These are phyloP conservation scores for Lolium multiflorum DNA, from an alignment of 176 grass and related monocot species.

Conservation along the genomic window DNA sequence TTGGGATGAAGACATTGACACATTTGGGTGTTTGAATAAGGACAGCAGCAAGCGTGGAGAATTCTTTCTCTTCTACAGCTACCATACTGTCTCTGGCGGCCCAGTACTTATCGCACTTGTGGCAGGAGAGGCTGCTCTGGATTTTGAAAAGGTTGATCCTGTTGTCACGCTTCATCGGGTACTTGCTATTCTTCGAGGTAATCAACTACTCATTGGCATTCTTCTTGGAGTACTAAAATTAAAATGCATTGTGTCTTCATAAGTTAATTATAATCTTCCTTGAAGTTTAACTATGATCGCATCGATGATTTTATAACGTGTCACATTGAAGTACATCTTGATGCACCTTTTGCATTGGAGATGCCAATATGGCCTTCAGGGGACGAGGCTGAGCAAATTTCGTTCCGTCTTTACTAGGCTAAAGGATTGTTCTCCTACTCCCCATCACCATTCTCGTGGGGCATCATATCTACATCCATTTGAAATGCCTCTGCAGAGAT, in stretches of 20 bases:
- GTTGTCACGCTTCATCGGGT: conserved; percentile 72
- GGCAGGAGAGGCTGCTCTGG: conserved; percentile 84
- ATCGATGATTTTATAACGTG: not conserved
- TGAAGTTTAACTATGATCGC: not conserved
- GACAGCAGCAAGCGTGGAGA: conserved; percentile 83
- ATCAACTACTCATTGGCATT: not conserved
- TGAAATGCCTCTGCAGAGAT: not conserved
- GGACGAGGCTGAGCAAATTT: too few species aligned
- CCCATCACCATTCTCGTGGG: not conserved
- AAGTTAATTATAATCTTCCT: not conserved
- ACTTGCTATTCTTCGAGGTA: conserved; percentile 87
- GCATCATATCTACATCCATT: not conserved
- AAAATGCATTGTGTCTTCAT: not conserved
- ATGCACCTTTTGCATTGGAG: not conserved
- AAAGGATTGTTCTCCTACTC: too few species aligned
- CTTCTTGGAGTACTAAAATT: not conserved
- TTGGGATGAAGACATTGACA: conserved; percentile 91
- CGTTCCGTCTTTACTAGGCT: not conserved
- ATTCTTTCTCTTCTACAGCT: conserved; percentile 94
- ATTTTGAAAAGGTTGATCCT: conserved; percentile 85
- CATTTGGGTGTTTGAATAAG: conserved; percentile 90
- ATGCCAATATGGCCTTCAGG: too few species aligned
- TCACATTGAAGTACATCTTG: not conserved
- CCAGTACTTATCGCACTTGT: conserved; percentile 87
- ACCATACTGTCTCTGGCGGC: conserved; percentile 92